phyloP scores from a whole-genome alignment of 257 asterid species.

The Primulina eburnea region DNA sequence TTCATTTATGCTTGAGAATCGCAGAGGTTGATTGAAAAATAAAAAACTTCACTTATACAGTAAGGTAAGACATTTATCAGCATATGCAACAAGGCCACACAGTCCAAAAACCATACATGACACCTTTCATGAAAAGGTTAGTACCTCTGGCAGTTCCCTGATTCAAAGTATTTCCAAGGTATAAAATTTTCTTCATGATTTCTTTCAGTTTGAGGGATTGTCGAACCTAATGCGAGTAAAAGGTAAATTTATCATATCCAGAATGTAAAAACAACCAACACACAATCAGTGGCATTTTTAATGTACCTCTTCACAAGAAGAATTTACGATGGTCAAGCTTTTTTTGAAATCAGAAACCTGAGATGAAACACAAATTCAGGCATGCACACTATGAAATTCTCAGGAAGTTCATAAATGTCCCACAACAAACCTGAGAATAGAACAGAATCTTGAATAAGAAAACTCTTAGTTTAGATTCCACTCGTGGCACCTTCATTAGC shows the following conservation, averaged over 20 bases:
- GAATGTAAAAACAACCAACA: constrained; percentile 18
- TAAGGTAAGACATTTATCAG: neutral
- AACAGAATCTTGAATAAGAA: constrained; percentile 97
- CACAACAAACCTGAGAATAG: constrained; percentile 71
- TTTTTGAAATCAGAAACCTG: constrained; percentile 82
- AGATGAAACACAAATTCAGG: constrained; percentile 31
- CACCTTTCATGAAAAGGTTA: constrained; percentile 20
- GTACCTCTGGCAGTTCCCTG: constrained; percentile 99
- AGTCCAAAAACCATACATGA: constrained; percentile 11
- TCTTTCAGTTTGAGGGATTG: constrained; percentile 86
- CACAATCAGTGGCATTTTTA: constrained; percentile 16
- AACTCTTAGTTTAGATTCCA: constrained; percentile 91
- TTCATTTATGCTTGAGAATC: neutral
- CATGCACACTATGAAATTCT: constrained; percentile 15
- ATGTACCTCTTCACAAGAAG: constrained; percentile 95
- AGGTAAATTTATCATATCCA: constrained; percentile 16
- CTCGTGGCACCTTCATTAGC: constrained; percentile 99
- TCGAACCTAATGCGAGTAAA: constrained; percentile 65
- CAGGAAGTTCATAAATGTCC: constrained; percentile 25
- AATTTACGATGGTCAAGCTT: constrained; percentile 77
- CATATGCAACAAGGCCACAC: neutral
- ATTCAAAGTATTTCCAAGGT: constrained; percentile 87
- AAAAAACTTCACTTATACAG: neutral
- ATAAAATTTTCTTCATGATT: constrained; percentile 77
- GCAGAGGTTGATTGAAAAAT: neutral